Base-by-base conservation (phyloP, 2,329 filamentous ascomycete species). In the Talaromyces sp. region DNA sequence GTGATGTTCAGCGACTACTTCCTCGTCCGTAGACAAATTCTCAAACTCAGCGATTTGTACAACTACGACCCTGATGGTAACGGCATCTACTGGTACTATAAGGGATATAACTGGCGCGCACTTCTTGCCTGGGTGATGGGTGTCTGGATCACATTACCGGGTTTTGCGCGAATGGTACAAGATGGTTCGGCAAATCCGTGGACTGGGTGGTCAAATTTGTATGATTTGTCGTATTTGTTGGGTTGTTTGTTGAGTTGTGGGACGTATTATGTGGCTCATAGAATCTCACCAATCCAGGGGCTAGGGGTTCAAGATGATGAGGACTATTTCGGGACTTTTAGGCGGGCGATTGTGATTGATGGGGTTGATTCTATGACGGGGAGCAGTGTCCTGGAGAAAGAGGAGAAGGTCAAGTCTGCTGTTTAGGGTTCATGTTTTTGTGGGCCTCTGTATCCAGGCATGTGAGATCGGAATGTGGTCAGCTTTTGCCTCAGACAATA, bases 1-100 rank as follows among this genome's bases (percentile, higher is more conserved):
- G 35, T 63, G 13, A 63, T 63, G 52, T 47, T 63, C 31, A 47
- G 50, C 11, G 63, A 65, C 10, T 65, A 65, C 31, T 56, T 41
- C 45, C 13, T 61, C 13, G 19, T 65, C 6, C 63, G 63, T 13
- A 61, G 49, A 27, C 47, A 41, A 17, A 62, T 43, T 10, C 47
- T 62, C 22, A 62, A 62, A 39, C 35, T 62, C 7, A 62, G 60
- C 17, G 60, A 62, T 31, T 49, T 62, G 8, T 62, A 62, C 25
- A 35, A 62, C 7, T 54, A 54, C 17, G 43, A 49, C 35, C 25
- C 47, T 2, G n/a, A 33, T n/a, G 49, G 49, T 17, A 25, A 41
- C 10, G 35, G 60, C 2, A 62, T 62, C 7, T 54, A 62, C 25
- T 62, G 45, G 47, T 62, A 62, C 15, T 19, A 52, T 2, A 54